Evolutionary conservation across 192 early-diverging fungal genomes (phyloP), one percentile per base, ranked within the genome.

Genomic region (Chytriomyces confervae): DNA sequence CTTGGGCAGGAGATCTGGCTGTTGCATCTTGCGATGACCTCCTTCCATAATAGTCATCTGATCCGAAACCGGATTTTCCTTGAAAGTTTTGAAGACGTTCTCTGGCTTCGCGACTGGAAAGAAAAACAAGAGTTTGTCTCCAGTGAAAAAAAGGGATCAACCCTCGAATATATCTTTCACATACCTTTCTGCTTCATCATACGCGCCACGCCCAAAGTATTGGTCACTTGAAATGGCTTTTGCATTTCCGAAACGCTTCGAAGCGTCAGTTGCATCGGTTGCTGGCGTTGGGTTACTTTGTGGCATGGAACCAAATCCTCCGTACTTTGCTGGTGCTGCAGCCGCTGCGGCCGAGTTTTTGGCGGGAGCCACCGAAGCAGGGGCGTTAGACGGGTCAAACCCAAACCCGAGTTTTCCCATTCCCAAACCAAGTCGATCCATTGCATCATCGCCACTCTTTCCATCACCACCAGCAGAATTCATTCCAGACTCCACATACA

Each of bases 151-250:
- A 20, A 27, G n/a, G n/a, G n/a, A n/a, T n/a, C 23, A 36, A n/a
- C 79, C 23, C 80, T 57, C 43, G 6, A 20, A 75, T n/a, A 44
- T 8, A 50, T 50, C 53, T 27, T 27, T 46, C 23, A 81, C 66
- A 20, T 81, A 89, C 87, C 83, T 87, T 47, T 71, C 79, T 16
- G 53, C 48, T 50, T 86, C 84, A 79, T 94, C 93, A 66, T 91
- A 91, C 8, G 85, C 77, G 48, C 89, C 87, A 23, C 94, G 91
- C 5, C 91, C 92, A 91, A 97, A 96, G 83, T 92, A 97, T 86
- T 96, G 93, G 79, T 96, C 95, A 23, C 92, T 93, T 43, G 94
- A 95, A 68, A 98, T 97, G 36, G 93, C 87, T 82, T 94, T 96
- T 61, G 95, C 92, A 62, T 80, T 87, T 6, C 88, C 87, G 78